These are phyloP conservation scores for sunflower (Helianthus annuus) DNA, from an alignment of 129 eudicot species.

Conservation along the genomic window HanXRQr2.0-SUNRISE NC_035446.2:170748123-170748622, in stretches of 20 bases:
- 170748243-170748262: no score
- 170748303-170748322: no score
- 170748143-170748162: no score
- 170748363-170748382: not conserved
- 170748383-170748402: not conserved
- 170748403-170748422: no score
- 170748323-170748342: not conserved
- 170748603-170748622: not conserved
- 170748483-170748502: not conserved
- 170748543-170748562: not conserved
- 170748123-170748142: no score
- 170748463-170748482: conserved; percentile 33
- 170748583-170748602: not conserved
- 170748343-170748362: not conserved
- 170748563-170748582: not conserved
- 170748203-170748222: no score
- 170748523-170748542: conserved; percentile 10
- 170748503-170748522: conserved; percentile 7
- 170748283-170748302: no score
- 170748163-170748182: no score
- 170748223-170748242: no score
- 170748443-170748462: conserved; percentile 24
- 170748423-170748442: no score
- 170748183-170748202: no score
- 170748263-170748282: no score